These are phyloP conservation scores for Beta macrorhiza DNA, from an alignment of 179 eudicot genomes.

Conservation along the genomic window DNA sequence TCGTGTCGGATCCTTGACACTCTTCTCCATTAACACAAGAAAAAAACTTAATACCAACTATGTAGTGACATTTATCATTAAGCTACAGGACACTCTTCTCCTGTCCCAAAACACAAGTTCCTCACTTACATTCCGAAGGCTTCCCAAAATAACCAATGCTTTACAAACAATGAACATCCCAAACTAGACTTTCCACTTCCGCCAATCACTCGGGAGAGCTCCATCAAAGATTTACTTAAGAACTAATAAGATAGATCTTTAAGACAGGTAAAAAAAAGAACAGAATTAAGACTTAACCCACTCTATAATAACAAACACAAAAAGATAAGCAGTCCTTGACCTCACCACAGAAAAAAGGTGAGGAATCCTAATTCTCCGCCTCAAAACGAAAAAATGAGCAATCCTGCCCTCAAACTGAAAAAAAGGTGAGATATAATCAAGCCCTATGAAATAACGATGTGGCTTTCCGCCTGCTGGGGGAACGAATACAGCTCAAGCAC, in stretches of 20 bases:
- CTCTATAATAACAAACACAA: background rate
- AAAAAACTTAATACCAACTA: background rate
- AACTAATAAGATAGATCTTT: background rate
- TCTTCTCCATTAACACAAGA: background rate
- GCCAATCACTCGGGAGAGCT: background rate
- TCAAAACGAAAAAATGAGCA: background rate
- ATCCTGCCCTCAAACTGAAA: background rate
- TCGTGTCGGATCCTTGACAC: background rate
- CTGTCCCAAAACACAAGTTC: background rate
- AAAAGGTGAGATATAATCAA: too few species aligned
- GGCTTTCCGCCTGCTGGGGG: background rate
- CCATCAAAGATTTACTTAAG: background rate
- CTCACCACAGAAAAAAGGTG: background rate
- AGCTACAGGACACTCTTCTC: background rate
- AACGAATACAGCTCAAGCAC: background rate
- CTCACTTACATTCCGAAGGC: background rate
- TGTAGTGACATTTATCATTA: background rate
- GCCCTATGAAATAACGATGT: too few species aligned
- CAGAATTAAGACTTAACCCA: background rate
- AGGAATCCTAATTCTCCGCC: too few species aligned
- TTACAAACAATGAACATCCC: background rate
- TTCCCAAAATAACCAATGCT: background rate
- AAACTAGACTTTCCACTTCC: background rate
- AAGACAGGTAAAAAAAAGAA: background rate
- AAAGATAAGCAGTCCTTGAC: background rate